Evolutionary conservation across 768 basidiomycete species (phyloP), one percentile per base, ranked within the genome.

Genomic region (Gymnopilus dilepis): DNA sequence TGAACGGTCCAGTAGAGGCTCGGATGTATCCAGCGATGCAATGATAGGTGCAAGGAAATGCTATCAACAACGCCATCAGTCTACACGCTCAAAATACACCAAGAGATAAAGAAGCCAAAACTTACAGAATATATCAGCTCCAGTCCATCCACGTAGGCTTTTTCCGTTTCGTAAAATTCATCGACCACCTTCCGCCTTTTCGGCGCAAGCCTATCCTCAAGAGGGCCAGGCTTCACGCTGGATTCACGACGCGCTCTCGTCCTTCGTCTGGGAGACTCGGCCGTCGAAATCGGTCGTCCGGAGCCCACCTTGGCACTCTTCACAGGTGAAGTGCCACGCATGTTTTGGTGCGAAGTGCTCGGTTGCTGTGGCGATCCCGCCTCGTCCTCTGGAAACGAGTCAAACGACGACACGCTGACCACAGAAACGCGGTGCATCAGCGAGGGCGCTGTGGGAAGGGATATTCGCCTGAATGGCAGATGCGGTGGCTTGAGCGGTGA

Each of bases 1-100:
- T 2, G 83, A 73, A 59, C 91, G 85, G 60, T 86, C 80, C 52
- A 95, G 80, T n/a, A 95, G 73, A 2, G 91, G 88, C 24, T 84
- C 79, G 4, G 85, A 67, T 2, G 84, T 86, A 63, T 92, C 90
- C 64, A 94, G 77, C 5, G 94, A 89, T 19, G 78, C 78, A 64
- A 95, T 87, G 60, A 95, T 87, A 2, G 93, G 94, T 9, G 84
- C 84, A 30, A 95, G 81, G 69, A 95, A 95, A 71, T 93, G 88
- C 92, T 95, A 67, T 15, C 60, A 31, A 54, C 65, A 45, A 62
- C 26, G 4, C 33, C 22, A 48, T 30, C 15, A 52, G 8, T 7
- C 47, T 19, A 28, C 60, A 3, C 22, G 19, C 7, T 59, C 56
- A 37, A 33, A 19, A 15, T 38, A 48, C 24, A 41, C 56, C 6